A percentile compares a stretch with the other conserved stretches of the same genome.
Evolutionary conservation across 225 moss, liverwort and hornwort genomes (phyloP).

Genomic region (Antitrichia curtipendula): DNA sequence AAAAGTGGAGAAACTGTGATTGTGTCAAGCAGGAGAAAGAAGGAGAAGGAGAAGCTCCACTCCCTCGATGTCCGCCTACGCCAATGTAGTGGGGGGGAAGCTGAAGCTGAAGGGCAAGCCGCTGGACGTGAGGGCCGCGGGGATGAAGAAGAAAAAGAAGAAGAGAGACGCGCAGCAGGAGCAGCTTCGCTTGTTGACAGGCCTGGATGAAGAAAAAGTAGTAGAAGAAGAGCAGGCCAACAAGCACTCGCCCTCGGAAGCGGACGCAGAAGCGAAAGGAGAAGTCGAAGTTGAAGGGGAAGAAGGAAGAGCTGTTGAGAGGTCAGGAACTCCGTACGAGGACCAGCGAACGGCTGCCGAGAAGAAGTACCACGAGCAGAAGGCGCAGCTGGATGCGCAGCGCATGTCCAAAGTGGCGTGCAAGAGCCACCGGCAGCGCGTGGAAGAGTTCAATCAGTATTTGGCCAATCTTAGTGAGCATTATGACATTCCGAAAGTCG

Average conservation of each 20-base stretch:
- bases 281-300: constrained; percentile 9
- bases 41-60: not conserved
- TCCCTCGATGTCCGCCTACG: constrained; percentile 50
- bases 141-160: constrained; percentile 74
- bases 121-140: constrained; percentile 63
- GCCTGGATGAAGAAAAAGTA: not conserved
- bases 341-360: constrained; percentile 77
- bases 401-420: constrained; percentile 62
- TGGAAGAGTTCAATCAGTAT: constrained; percentile 96
- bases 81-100: constrained; percentile 66
- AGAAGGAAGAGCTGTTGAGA: constrained; percentile 14
- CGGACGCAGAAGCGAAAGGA: constrained; percentile 2
- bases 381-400: constrained; percentile 47
- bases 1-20: not conserved
- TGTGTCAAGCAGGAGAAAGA: not conserved
- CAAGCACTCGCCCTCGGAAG: not conserved
- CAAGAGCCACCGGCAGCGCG: constrained; percentile 81
- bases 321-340: constrained; percentile 12
- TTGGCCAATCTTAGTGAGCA: constrained; percentile 96
- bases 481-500: constrained; percentile 96
- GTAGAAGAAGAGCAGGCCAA: not conserved
- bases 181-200: constrained; percentile 35
- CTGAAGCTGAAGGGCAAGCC: constrained; percentile 88
- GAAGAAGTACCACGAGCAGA: constrained; percentile 78
- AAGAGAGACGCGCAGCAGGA: constrained; percentile 35